These are phyloP conservation scores for Klebsormidium nitens DNA, from an alignment of 139 green algal genomes.

Conservation along the genomic window DNA sequence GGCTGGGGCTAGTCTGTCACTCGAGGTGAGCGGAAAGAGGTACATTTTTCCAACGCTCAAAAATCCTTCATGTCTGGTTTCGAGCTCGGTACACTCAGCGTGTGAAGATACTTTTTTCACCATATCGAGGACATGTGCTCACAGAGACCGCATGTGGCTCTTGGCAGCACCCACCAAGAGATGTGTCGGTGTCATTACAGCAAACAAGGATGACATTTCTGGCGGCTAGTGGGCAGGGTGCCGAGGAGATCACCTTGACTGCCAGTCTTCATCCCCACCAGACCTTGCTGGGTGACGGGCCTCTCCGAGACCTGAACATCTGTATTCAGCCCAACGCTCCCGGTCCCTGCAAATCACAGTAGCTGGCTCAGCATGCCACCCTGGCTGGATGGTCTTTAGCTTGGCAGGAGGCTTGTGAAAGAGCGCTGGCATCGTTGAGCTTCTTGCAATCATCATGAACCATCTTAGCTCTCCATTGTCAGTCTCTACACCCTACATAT, in stretches of 20 bases:
- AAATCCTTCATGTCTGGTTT: not conserved
- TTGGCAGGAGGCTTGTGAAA: too few relatives aligned
- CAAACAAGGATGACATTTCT: not conserved
- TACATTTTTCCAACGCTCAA: too few relatives aligned
- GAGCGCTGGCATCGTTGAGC: too few relatives aligned
- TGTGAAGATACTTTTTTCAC: not conserved
- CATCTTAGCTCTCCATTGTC: too few relatives aligned
- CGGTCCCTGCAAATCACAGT: too few relatives aligned
- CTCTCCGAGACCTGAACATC: conserved; percentile 30
- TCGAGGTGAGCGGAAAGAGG: not conserved
- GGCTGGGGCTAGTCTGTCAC: not conserved
- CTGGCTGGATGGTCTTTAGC: too few relatives aligned
- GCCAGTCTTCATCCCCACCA: conserved; percentile 40
- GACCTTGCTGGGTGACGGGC: conserved; percentile 50
- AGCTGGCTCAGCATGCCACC: too few relatives aligned
- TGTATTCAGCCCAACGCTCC: too few relatives aligned
- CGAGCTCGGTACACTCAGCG: not conserved
- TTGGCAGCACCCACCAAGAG: not conserved
- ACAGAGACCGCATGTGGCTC: not conserved
- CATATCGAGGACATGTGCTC: not conserved
- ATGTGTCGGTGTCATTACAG: not conserved
- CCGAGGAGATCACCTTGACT: not conserved
- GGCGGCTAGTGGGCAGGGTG: not conserved
- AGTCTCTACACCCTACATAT: too few relatives aligned
- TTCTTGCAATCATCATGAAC: too few relatives aligned